These are phyloP conservation scores for Aspergillus japonicus DNA, from an alignment of 2,329 filamentous ascomycete species.

Conservation along the genomic window DNA sequence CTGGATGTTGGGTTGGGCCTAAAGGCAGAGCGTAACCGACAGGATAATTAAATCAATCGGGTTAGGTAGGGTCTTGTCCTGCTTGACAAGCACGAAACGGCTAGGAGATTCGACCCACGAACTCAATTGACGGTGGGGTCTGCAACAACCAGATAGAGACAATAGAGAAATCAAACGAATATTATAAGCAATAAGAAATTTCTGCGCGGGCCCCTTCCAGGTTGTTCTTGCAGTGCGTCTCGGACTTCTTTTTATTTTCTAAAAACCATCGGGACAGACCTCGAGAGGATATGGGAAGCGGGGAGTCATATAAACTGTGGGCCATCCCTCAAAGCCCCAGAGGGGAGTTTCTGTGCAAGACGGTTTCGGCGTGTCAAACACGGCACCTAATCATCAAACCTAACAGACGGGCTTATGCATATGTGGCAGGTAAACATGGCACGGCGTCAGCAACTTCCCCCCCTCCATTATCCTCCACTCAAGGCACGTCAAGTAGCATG, in stretches of 20 bases:
- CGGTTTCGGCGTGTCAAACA: conserved; percentile 31
- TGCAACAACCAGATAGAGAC: neutral
- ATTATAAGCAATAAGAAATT: neutral
- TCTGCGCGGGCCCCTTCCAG: neutral
- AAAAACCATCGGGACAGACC: conserved; percentile 9
- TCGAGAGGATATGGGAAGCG: conserved; percentile 34
- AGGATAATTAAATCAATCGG: neutral
- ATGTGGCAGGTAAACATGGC: conserved; percentile 31
- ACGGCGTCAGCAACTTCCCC: conserved; percentile 35
- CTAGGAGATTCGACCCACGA: neutral
- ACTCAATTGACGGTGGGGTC: neutral
- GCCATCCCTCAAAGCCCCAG: conserved; percentile 27
- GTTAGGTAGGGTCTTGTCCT: neutral
- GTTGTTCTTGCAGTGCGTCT: conserved; percentile 6
- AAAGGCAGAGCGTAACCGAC: neutral
- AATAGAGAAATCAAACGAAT: neutral
- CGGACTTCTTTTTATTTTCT: conserved; percentile 6
- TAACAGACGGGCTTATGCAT: conserved; percentile 41
- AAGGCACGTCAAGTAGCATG: conserved; percentile 29
- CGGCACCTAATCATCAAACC: conserved; percentile 39
- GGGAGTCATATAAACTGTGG: conserved; percentile 41
- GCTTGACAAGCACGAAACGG: neutral
- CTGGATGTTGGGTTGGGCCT: neutral
- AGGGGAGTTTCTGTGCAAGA: conserved; percentile 19
- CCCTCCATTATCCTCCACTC: conserved; percentile 35